These are phyloP conservation scores for Trichocladium antarcticum DNA, from an alignment of 495 filamentous ascomycete species.

Conservation along the genomic window DNA sequence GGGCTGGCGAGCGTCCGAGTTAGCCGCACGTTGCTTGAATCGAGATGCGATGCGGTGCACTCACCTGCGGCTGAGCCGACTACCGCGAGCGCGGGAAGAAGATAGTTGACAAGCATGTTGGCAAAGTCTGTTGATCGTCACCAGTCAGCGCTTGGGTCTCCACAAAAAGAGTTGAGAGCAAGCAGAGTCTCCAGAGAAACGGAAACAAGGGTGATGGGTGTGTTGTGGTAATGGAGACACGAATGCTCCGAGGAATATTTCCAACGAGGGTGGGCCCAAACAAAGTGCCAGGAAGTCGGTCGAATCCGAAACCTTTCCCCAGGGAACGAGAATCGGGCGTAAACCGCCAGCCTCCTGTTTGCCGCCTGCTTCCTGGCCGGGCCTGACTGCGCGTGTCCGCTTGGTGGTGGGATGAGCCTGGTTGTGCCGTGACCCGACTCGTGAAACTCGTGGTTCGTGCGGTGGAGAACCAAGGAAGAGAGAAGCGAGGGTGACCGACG, in stretches of 20 bases:
- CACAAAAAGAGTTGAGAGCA: too few species aligned
- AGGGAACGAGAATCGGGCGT: too few species aligned
- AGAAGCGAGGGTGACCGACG: background rate
- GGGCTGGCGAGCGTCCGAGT: constrained; percentile 25
- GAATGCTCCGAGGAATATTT: too few species aligned
- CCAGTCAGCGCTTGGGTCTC: constrained; percentile 12
- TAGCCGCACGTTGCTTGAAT: too few species aligned
- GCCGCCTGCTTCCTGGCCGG: background rate
- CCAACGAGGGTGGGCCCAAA: too few species aligned
- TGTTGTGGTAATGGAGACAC: too few species aligned
- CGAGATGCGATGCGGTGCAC: constrained; percentile 17
- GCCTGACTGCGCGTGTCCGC: background rate
- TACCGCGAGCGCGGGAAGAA: constrained; percentile 65
- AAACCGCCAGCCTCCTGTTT: too few species aligned
- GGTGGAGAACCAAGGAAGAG: constrained; percentile 1
- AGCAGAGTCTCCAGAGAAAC: too few species aligned
- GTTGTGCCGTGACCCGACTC: constrained; percentile 6
- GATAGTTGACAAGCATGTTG: constrained; percentile 66
- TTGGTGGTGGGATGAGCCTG: too few species aligned
- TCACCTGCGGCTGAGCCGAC: constrained; percentile 56
- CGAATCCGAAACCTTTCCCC: too few species aligned
- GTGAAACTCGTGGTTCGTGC: constrained; percentile 2
- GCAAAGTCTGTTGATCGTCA: constrained; percentile 18
- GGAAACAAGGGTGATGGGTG: too few species aligned
- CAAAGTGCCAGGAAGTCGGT: too few species aligned